A percentile compares a stretch with the other conserved stretches of the same genome.
Conservation (phyloP, 345 rosid genomes). For the Corchorus olitorius region DNA sequence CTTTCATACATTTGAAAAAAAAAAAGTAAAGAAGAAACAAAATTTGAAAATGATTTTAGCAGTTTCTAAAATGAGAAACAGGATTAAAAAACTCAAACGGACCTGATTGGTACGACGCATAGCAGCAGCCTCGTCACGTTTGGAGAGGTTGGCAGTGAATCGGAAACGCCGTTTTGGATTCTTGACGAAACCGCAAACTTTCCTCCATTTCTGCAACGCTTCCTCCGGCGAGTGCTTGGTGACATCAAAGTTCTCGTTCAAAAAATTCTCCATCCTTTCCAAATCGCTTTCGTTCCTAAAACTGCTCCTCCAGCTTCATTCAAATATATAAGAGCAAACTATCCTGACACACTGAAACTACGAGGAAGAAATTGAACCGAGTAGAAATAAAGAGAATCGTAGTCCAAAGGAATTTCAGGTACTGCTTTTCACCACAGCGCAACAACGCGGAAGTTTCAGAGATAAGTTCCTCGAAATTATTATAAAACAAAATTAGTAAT, state of each 20-base stretch:
- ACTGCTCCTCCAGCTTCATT: neutral
- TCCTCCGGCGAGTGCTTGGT: slow-evolving; percentile 75
- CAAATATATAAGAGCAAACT: neutral
- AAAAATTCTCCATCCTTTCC: slow-evolving; percentile 57
- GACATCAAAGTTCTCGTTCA: slow-evolving; percentile 69
- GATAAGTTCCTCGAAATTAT: neutral
- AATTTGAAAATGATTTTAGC: neutral
- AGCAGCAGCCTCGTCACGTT: slow-evolving; percentile 83
- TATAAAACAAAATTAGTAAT: no score
- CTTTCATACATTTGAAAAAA: neutral
- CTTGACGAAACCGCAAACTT: slow-evolving; percentile 72
- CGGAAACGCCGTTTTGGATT: slow-evolving; percentile 88
- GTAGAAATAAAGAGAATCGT: neutral
- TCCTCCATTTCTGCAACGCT: slow-evolving; percentile 70
- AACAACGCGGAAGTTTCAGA: slow-evolving; percentile 6
- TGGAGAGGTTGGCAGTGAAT: slow-evolving; percentile 83
- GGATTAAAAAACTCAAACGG: neutral
- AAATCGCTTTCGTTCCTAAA: slow-evolving; percentile 10
- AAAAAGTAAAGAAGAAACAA: neutral
- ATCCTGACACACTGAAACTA: neutral
- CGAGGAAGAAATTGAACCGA: neutral
- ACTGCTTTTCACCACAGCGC: neutral
- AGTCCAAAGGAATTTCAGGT: neutral
- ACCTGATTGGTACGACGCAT: slow-evolving; percentile 91
- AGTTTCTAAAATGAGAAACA: neutral